Evolutionary conservation across 2,329 filamentous ascomycete species (phyloP).

Genomic region (Trichoderma semiorbis): DNA sequence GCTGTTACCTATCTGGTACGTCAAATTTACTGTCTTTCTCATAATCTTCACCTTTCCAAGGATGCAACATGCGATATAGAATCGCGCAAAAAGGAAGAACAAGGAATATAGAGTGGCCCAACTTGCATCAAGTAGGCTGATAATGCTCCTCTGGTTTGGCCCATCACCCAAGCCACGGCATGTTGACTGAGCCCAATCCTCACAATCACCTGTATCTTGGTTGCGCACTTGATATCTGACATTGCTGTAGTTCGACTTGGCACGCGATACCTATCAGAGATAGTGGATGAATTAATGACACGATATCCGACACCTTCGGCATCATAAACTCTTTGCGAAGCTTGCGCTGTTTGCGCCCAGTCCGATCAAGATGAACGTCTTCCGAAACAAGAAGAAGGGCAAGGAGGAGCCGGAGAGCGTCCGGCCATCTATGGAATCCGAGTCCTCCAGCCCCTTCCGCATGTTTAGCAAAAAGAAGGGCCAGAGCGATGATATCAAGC

Average conservation of each 20-base stretch:
- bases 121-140: not conserved
- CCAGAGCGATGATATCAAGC: conserved; percentile 55
- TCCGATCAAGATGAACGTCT: conserved; percentile 60
- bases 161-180: not conserved
- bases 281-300: not conserved
- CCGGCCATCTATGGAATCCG: conserved; percentile 53
- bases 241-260: not conserved
- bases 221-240: not conserved
- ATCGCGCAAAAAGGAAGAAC: not conserved
- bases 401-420: conserved; percentile 47
- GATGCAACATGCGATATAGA: not conserved
- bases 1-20: not conserved
- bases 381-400: conserved; percentile 67
- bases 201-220: not conserved
- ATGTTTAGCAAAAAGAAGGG: conserved; percentile 56
- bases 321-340: not conserved
- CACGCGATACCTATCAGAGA: not conserved
- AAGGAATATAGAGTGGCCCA: not conserved
- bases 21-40: not conserved
- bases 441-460: conserved; percentile 50
- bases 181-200: not conserved
- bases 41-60: not conserved
- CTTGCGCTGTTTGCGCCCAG: not conserved
- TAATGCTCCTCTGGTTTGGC: not conserved
- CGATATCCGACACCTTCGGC: not conserved